A percentile compares a stretch with the other conserved stretches of the same genome.
Evolutionary conservation across 768 basidiomycete genomes (phyloP).

Genomic region (Steccherinum ochraceum): DNA sequence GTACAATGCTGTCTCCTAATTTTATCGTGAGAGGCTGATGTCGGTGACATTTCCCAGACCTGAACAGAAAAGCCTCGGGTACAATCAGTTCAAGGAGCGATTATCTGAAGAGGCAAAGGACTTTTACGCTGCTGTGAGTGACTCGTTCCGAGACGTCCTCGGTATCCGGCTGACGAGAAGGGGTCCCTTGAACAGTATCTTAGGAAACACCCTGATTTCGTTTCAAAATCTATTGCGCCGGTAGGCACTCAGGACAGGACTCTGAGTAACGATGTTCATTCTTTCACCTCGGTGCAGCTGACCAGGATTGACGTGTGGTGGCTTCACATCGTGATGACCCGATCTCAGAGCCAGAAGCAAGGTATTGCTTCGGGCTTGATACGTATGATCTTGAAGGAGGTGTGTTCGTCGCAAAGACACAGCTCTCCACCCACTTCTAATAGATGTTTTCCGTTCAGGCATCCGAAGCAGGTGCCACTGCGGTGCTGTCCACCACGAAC

Average conservation of each 20-base stretch:
- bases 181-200: conserved; percentile 9
- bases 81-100: conserved; percentile 10
- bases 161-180: too few species aligned
- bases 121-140: conserved; percentile 13
- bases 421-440: background rate
- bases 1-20: background rate
- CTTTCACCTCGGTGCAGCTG: too few species aligned
- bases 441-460: conserved; percentile 3
- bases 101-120: conserved; percentile 10
- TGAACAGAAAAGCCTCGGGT: conserved; percentile 9
- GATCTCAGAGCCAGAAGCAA: conserved; percentile 1
- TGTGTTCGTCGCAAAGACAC: too few species aligned
- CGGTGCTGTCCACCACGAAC: conserved; percentile 12
- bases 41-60: conserved; percentile 1
- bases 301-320: conserved; percentile 13
- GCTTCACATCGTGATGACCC: conserved; percentile 10
- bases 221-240: conserved; percentile 9
- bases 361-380: conserved; percentile 9
- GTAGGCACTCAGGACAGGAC: too few species aligned
- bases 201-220: conserved; percentile 10
- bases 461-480: background rate
- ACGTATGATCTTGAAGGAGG: background rate
- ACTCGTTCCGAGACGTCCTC: background rate
- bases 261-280: too few species aligned
- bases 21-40: background rate